Evolutionary conservation across 371 early-diverging fungal genomes (phyloP), one percentile per base, ranked within the genome.

Genomic region (Blakeslea trispora): DNA sequence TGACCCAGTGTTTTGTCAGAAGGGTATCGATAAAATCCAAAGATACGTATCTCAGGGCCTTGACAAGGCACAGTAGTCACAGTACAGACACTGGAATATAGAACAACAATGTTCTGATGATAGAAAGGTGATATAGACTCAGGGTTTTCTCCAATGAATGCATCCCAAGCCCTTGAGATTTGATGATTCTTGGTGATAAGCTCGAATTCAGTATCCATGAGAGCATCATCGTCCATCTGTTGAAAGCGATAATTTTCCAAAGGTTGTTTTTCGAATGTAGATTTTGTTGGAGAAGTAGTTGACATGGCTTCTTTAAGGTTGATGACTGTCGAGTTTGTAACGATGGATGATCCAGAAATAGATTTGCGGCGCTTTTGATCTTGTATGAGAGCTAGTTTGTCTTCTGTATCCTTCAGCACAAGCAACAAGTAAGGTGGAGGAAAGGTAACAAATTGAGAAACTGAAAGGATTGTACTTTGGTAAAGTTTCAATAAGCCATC

Each of bases 1-100:
- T 90, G 89, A 0, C 96, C 98, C 4, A 98, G 74, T 0, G 95
- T 88, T 55, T 88, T 81, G 63, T 98, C 99, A 0, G 89, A 84
- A 0, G 69, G 71, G 17, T 83, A 77, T 13, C 77, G 70, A 63
- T 97, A 96, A 53, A 91, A 98, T 39, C 92, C 86, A 56, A 97
- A 91, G 22, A 86, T 54, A 24, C 89, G 88, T 15, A 88, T 81
- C 48, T 88, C 85, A 1, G 97, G 94, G 0, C 86, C 83, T 35
- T 82, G 83, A 47, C 96, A 97, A 5, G 91, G 89, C 2, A 85
- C 72, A 11, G 84, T 79, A 4, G 87, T 86, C 0, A 76, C 72
- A 1, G 79, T 79, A 54, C 87, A 89, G 0, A 90, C 76, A 50
- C 82, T 89, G 0, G 88, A 88, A 64, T 84, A 91, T 5, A 93